Conservation (phyloP, 805 yeast genomes). For the Blastobotrys chiropterorum region DNA sequence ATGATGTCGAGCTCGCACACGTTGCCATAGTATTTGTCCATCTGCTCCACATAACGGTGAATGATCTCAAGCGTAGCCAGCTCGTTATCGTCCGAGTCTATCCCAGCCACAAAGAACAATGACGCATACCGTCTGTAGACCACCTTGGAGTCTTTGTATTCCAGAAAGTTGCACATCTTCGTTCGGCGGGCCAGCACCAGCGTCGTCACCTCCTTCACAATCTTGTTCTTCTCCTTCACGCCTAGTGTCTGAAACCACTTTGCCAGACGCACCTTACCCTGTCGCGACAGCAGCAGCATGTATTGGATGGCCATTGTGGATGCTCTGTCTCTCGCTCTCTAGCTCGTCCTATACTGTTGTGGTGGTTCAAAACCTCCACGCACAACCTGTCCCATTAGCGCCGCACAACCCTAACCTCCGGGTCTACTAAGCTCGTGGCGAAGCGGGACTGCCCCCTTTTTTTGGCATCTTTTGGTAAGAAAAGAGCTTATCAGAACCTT, state of each 20-base stretch:
- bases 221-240: slow-evolving; percentile 79
- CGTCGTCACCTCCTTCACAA: slow-evolving; percentile 80
- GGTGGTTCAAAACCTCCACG: background rate
- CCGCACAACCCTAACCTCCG: background rate
- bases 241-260: slow-evolving; percentile 87
- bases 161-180: slow-evolving; percentile 92
- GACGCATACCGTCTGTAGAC: slow-evolving; percentile 93
- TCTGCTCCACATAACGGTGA: slow-evolving; percentile 91
- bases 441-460: too few relatives aligned
- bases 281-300: slow-evolving; percentile 77
- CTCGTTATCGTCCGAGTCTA: slow-evolving; percentile 81
- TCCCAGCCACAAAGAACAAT: slow-evolving; percentile 80
- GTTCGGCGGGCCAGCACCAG: slow-evolving; percentile 78
- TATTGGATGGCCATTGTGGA: slow-evolving; percentile 66
- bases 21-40: slow-evolving; percentile 93
- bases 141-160: slow-evolving; percentile 76
- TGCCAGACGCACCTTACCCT: slow-evolving; percentile 88
- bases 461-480: too few relatives aligned
- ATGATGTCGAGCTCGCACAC: slow-evolving; percentile 96
- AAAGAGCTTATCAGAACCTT: too few relatives aligned
- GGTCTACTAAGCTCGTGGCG: too few relatives aligned
- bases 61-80: slow-evolving; percentile 76
- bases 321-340: background rate
- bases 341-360: background rate
- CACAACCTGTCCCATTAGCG: background rate